Percentiles rank a stretch among this genome's conserved stretches.
phyloP scores from a whole-genome alignment of 352 stramenopile genomes.

The Phytopythium helicoides region DNA sequence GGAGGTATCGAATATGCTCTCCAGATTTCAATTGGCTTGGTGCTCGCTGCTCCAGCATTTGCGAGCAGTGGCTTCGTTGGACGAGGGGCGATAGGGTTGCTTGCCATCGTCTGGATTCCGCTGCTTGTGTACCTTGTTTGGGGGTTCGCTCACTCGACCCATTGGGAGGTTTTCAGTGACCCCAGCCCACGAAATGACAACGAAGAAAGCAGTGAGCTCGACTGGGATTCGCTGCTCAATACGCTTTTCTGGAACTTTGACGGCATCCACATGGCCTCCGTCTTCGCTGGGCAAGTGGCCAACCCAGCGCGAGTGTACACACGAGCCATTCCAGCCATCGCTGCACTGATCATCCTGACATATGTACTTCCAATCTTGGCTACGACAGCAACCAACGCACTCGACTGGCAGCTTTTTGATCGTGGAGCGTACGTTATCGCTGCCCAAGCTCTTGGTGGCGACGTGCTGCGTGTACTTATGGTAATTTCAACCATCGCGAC shows the following conservation, averaged over 20 bases:
- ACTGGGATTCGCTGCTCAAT: slow-evolving; percentile 83
- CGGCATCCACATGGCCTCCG: slow-evolving; percentile 80
- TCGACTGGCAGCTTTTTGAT: slow-evolving; percentile 62
- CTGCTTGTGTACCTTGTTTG: slow-evolving; percentile 62
- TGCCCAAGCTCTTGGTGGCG: slow-evolving; percentile 63
- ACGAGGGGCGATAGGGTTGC: slow-evolving; percentile 49
- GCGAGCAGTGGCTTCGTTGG: slow-evolving; percentile 60
- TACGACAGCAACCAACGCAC: slow-evolving; percentile 42
- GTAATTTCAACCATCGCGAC: slow-evolving; percentile 72
- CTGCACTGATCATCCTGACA: slow-evolving; percentile 58
- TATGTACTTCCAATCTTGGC: slow-evolving; percentile 87
- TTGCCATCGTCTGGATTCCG: slow-evolving; percentile 71
- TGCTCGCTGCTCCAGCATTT: slow-evolving; percentile 21
- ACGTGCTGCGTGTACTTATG: slow-evolving; percentile 74
- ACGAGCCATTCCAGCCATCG: slow-evolving; percentile 57
- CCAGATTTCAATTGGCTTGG: slow-evolving; percentile 21
- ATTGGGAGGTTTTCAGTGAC: slow-evolving; percentile 11
- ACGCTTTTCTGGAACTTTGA: slow-evolving; percentile 95
- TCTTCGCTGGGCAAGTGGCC: slow-evolving; percentile 84
- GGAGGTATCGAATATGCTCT: slow-evolving; percentile 14
- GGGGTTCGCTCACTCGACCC: slow-evolving; percentile 8
- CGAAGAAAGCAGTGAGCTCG: not conserved
- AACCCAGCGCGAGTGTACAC: slow-evolving; percentile 74
- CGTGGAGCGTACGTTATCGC: slow-evolving; percentile 80
- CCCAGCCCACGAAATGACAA: slow-evolving; percentile 4